Evolutionary conservation across 345 rosid species (phyloP).

Genomic region (Pistacia atlantica): DNA sequence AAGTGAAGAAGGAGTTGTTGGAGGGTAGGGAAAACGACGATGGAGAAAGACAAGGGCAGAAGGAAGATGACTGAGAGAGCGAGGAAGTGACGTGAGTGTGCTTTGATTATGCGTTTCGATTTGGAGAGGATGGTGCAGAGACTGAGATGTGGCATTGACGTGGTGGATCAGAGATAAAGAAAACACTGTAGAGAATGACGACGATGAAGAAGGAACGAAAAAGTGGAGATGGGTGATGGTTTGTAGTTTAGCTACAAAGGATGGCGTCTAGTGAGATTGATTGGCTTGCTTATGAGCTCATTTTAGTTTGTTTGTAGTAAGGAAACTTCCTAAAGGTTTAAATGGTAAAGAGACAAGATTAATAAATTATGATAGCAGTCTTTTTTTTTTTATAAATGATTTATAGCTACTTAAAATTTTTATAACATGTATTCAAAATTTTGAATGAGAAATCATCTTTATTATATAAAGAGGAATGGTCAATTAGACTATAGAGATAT

Average conservation of each 20-base stretch:
- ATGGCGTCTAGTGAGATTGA: not conserved
- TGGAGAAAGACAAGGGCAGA: slow-evolving; percentile 64
- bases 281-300: not conserved
- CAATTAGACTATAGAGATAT: too few relatives aligned
- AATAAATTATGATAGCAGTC: too few relatives aligned
- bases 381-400: too few relatives aligned
- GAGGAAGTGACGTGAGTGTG: slow-evolving; percentile 88
- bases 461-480: too few relatives aligned
- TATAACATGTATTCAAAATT: too few relatives aligned
- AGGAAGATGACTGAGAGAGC: slow-evolving; percentile 87
- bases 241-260: not conserved
- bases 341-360: too few relatives aligned
- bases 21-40: slow-evolving; percentile 56
- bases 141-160: slow-evolving; percentile 35
- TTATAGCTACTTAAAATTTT: too few relatives aligned
- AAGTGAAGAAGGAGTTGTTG: slow-evolving; percentile 41
- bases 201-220: not conserved
- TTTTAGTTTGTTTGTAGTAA: not conserved
- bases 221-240: too few relatives aligned
- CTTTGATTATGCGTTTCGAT: slow-evolving; percentile 64
- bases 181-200: not conserved
- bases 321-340: too few relatives aligned
- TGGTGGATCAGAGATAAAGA: not conserved
- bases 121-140: slow-evolving; percentile 46
- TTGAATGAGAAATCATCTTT: too few relatives aligned